Base-by-base conservation (phyloP, 108 stramenopile genomes). In the Fragilaria radians region DNA sequence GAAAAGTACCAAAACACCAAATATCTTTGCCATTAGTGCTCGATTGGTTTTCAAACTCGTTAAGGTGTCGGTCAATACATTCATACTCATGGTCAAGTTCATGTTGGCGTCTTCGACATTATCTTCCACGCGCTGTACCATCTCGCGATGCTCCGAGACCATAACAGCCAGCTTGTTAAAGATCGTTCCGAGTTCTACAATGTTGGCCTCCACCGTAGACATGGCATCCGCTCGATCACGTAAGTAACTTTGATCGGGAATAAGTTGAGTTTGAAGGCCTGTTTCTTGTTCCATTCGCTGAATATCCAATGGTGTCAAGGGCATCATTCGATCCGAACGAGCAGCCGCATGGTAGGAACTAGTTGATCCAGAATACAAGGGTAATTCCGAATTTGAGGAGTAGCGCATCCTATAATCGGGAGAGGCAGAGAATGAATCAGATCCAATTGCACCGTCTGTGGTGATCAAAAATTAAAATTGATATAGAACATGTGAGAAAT, bases 51-150 rank as follows among this genome's bases (percentile, higher is more conserved):
- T 81, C 52, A 93, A 67, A 55, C 70, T 81, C 25, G 78, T 72
- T 53, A 93, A 66, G 27, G 91, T 93, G 63, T 93, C 86, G 1
- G 83, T 87, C 62, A 93, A 63, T 14, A 70, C 59, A 28, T 76
- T 73, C 71, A 93, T 55, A 70, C 84, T 80, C 66, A 89, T 55
- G 54, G 71, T 81, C 54, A 93, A 74, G 48, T 80, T 93, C 28
- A 78, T 58, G 53, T 85, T 83, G n/a, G 91, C 80, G 27, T 89
- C 88, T 28, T 93, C 88, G 19, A 93, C 88, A 74, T 93, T 89
- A 68, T 93, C 91, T 70, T 93, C 91, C 42, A 93, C 88, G 57
- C 88, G 64, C 56, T 88, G 83, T 0, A 93, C 91, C 88, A 93
- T 87, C 46, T 93, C 91, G 32, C 71, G 65, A 63, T 93, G 91